A percentile compares a stretch with the other conserved stretches of the same genome.
phyloP scores from a whole-genome alignment of 345 rosid species.

The Salix udensis region DNA sequence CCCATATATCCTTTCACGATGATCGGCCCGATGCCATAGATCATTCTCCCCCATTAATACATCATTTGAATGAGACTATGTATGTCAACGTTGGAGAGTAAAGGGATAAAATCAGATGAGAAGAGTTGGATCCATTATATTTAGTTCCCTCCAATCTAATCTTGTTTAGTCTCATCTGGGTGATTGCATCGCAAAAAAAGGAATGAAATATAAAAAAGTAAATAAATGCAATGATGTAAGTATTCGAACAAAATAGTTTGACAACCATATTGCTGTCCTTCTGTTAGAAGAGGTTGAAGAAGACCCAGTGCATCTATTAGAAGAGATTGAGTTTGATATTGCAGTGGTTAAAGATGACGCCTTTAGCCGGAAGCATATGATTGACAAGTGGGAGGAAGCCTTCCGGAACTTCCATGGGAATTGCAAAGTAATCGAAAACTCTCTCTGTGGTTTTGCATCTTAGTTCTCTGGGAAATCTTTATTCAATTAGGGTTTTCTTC shows the following conservation, averaged over 20 bases:
- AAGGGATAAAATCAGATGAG: too few relatives aligned
- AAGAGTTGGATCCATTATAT: too few relatives aligned
- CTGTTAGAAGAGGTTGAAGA: constrained; percentile 41
- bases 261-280: neutral
- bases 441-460: constrained; percentile 38
- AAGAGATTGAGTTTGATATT: constrained; percentile 57
- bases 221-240: too few relatives aligned
- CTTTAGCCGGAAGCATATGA: constrained; percentile 61
- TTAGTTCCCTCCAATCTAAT: too few relatives aligned
- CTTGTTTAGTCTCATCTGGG: too few relatives aligned
- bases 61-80: constrained; percentile 55
- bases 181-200: too few relatives aligned
- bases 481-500: neutral
- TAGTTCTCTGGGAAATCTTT: constrained; percentile 23
- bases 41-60: constrained; percentile 69
- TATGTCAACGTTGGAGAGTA: too few relatives aligned
- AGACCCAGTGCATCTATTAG: constrained; percentile 43
- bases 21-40: too few relatives aligned
- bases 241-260: neutral
- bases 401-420: constrained; percentile 34
- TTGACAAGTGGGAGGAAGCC: constrained; percentile 59
- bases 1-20: constrained; percentile 58
- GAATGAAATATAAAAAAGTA: too few relatives aligned
- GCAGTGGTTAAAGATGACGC: constrained; percentile 63
- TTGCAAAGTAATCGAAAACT: constrained; percentile 44